Conservation (phyloP, 2,329 filamentous ascomycete genomes). For the Canariomyces notabilis region DNA sequence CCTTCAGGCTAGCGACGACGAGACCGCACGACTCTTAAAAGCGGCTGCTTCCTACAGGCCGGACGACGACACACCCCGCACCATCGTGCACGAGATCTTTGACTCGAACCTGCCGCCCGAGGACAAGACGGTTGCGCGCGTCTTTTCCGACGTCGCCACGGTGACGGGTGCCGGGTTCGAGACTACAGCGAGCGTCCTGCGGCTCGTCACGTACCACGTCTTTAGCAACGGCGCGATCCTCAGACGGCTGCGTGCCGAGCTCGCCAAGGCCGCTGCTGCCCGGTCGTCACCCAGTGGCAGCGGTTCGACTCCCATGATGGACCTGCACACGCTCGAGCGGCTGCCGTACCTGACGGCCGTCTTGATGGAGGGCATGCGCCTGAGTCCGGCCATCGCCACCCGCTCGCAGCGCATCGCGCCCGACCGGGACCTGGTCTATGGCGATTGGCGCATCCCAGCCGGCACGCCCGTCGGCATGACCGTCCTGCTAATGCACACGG, state of each 20-base stretch:
- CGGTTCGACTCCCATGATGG: neutral
- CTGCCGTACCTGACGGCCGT: slow-evolving; percentile 39
- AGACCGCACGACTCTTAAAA: neutral
- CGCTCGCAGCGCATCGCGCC: slow-evolving; percentile 38
- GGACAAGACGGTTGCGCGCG: slow-evolving; percentile 31
- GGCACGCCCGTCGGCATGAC: slow-evolving; percentile 29
- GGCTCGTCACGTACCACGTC: slow-evolving; percentile 33
- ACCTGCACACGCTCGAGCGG: slow-evolving; percentile 28
- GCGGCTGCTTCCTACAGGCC: neutral
- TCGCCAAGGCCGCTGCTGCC: slow-evolving; percentile 21
- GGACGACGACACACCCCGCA: slow-evolving; percentile 13
- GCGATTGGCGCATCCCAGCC: slow-evolving; percentile 24
- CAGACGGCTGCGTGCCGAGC: slow-evolving; percentile 30
- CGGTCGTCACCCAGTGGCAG: no score
- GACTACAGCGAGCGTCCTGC: slow-evolving; percentile 33
- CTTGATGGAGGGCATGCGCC: slow-evolving; percentile 40
- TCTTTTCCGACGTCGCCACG: slow-evolving; percentile 31
- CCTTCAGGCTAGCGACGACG: slow-evolving; percentile 4
- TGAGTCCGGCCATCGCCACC: slow-evolving; percentile 38
- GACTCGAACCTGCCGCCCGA: slow-evolving; percentile 27
- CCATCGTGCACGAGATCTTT: slow-evolving; percentile 32
- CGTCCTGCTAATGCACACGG: slow-evolving; percentile 21
- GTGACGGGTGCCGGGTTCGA: slow-evolving; percentile 35
- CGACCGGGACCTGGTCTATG: slow-evolving; percentile 21
- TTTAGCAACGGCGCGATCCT: slow-evolving; percentile 30